phyloP scores from a whole-genome alignment of 2,329 filamentous ascomycete species.

The Graphilbum ipis-grandicollis region DNA sequence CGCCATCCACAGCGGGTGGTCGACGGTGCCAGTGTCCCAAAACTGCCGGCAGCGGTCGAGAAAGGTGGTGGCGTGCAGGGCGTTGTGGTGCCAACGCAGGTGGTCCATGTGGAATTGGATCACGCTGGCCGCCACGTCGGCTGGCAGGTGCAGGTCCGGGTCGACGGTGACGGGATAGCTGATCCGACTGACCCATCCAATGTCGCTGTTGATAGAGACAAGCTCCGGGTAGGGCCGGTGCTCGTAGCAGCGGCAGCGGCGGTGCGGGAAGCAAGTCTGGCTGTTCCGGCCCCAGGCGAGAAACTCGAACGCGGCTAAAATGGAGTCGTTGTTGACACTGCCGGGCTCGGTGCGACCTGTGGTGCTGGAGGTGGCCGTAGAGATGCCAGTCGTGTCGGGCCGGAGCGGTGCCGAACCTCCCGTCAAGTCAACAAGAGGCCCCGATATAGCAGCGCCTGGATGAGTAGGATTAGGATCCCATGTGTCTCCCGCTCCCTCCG shows the following conservation, averaged over 20 bases:
- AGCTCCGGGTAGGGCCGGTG: slow-evolving; percentile 10
- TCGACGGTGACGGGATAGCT: slow-evolving; percentile 2
- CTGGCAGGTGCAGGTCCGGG: slow-evolving; percentile 4
- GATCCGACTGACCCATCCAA: slow-evolving; percentile 5
- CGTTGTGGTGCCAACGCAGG: slow-evolving; percentile 13
- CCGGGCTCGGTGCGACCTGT: neutral
- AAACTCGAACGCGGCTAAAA: slow-evolving; percentile 16
- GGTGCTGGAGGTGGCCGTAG: no score
- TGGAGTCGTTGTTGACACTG: slow-evolving; percentile 9
- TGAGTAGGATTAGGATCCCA: no score
- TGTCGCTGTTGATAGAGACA: slow-evolving; percentile 11
- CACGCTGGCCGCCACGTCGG: slow-evolving; percentile 6
- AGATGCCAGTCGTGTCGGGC: no score
- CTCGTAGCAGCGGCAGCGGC: slow-evolving; percentile 13
- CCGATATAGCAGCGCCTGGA: no score
- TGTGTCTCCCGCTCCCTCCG: no score
- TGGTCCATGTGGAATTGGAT: slow-evolving; percentile 11
- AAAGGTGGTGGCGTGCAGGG: slow-evolving; percentile 12
- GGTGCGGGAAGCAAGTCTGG: slow-evolving; percentile 17
- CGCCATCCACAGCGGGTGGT: slow-evolving; percentile 12
- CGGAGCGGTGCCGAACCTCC: no score
- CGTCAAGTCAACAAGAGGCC: no score
- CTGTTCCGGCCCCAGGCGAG: slow-evolving; percentile 18
- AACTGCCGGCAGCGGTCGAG: slow-evolving; percentile 11
- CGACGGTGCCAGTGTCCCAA: slow-evolving; percentile 10